phyloP scores from a whole-genome alignment of 768 basidiomycete species.

The Sporobolomyces pararoseus region DNA sequence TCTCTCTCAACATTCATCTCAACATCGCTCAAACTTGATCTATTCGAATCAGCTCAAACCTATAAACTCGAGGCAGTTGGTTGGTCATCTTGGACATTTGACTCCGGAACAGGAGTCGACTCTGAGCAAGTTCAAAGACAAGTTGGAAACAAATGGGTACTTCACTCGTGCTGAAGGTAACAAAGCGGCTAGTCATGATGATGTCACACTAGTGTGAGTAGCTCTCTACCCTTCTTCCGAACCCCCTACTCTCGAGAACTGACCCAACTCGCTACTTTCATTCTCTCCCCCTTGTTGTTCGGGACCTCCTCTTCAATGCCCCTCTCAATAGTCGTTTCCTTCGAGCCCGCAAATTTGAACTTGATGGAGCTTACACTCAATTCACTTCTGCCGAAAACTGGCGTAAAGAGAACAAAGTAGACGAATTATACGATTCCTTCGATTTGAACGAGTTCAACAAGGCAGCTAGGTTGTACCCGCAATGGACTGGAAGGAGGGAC shows the following conservation, averaged over 20 bases:
- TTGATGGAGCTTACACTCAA: slow-evolving; percentile 63
- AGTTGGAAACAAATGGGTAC: slow-evolving; percentile 56
- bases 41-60: slow-evolving; percentile 11
- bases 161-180: slow-evolving; percentile 50
- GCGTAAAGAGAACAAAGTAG: slow-evolving; percentile 62
- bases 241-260: not conserved
- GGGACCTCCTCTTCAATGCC: not conserved
- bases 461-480: slow-evolving; percentile 65
- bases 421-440: slow-evolving; percentile 62
- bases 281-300: not conserved
- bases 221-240: not conserved
- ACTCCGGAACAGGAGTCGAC: slow-evolving; percentile 55
- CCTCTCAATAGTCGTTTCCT: slow-evolving; percentile 68
- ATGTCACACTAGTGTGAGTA: slow-evolving; percentile 64
- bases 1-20: not conserved
- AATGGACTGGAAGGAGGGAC: slow-evolving; percentile 75
- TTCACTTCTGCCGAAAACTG: slow-evolving; percentile 67
- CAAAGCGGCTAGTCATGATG: slow-evolving; percentile 57
- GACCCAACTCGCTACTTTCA: not conserved
- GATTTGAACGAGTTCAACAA: slow-evolving; percentile 60
- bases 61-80: slow-evolving; percentile 41
- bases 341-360: slow-evolving; percentile 69
- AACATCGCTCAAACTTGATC: not conserved
- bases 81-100: slow-evolving; percentile 55
- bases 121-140: slow-evolving; percentile 58